Evolutionary conservation across 1,284 basidiomycete genomes (phyloP).

Genomic region (Leccinum solheimii): DNA sequence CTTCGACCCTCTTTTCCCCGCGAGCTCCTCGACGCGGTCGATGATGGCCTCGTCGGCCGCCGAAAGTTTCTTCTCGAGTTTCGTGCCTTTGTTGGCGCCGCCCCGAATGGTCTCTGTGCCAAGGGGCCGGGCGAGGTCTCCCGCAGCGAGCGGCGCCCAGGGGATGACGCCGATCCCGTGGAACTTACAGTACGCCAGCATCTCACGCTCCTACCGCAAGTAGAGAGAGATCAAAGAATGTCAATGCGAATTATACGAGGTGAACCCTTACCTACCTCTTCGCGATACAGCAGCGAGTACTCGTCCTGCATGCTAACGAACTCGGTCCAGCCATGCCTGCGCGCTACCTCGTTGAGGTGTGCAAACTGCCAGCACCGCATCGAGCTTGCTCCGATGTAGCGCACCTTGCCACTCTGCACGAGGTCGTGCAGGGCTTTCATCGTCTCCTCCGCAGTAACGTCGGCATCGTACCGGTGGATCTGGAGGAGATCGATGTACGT

Average conservation of each 20-base stretch:
- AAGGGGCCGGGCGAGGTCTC: constrained; percentile 23
- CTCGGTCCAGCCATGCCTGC: background rate
- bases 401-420: background rate
- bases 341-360: background rate
- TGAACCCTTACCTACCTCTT: background rate
- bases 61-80: constrained; percentile 28
- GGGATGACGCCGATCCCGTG: constrained; percentile 29
- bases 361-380: too few relatives aligned
- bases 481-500: background rate
- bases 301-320: background rate
- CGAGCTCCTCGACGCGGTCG: constrained; percentile 42
- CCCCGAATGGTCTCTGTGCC: constrained; percentile 30
- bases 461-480: background rate
- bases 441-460: background rate
- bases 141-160: constrained; percentile 39
- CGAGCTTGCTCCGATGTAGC: too few relatives aligned
- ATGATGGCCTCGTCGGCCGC: constrained; percentile 37
- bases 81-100: constrained; percentile 13
- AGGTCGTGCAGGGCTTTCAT: background rate
- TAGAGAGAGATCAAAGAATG: background rate
- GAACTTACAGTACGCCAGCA: background rate
- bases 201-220: background rate
- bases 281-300: background rate
- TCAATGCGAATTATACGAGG: background rate
- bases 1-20: constrained; percentile 32